Conservation (phyloP, 129 eudicot genomes). For the Kitagawia praeruptora region DNA sequence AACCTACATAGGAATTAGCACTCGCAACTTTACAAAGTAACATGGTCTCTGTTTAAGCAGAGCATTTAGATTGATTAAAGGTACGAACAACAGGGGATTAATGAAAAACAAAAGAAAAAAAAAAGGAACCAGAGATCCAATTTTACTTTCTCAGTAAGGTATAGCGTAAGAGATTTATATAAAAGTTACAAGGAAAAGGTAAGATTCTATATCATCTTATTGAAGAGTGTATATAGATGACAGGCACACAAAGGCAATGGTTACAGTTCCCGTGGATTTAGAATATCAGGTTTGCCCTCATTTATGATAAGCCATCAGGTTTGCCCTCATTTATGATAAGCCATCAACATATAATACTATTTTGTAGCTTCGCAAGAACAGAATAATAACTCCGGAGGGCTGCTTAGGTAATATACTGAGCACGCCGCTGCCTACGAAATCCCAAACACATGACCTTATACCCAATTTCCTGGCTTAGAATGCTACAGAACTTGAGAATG, state of each 20-base stretch:
- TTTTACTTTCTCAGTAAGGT: not conserved
- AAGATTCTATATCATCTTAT: not conserved
- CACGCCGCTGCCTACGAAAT: conserved; percentile 28
- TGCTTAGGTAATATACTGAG: conserved; percentile 41
- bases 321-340: not conserved
- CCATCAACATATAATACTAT: not conserved
- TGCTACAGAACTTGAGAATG: conserved; percentile 38
- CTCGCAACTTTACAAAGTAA: not conserved
- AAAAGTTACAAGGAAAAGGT: not conserved
- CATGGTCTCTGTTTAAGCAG: not conserved
- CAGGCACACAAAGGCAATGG: not conserved
- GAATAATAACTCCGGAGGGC: conserved; percentile 21
- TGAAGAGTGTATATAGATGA: not conserved
- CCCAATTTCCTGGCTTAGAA: conserved; percentile 25
- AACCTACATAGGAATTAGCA: not conserved
- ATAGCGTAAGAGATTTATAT: not conserved
- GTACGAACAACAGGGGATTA: not conserved
- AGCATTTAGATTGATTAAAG: not conserved
- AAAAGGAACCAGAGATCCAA: not conserved
- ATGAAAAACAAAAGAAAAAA: not conserved
- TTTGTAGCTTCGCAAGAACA: not conserved
- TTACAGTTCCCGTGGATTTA: not conserved
- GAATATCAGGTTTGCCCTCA: not conserved
- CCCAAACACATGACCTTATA: not conserved
- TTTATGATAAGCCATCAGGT: not conserved